Conservation (phyloP, 2,329 filamentous ascomycete species). For the Colletotrichum sp. region DNA sequence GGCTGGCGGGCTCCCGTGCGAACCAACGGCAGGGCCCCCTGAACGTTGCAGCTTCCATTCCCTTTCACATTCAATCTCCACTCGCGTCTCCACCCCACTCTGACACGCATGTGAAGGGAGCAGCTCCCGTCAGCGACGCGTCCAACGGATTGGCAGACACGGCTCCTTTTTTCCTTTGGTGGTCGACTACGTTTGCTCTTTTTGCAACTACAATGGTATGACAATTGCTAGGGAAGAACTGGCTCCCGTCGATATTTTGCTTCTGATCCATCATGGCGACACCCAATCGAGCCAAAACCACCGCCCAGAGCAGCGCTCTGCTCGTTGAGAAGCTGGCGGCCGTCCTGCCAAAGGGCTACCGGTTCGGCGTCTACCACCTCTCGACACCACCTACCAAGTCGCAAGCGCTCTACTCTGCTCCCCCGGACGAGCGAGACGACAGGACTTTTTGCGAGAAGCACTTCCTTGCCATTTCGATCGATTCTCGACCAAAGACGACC, state of each 20-base stretch:
- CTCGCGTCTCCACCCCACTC: background rate
- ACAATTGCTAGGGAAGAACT: background rate
- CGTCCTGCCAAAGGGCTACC: conserved; percentile 57
- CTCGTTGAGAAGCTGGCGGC: conserved; percentile 48
- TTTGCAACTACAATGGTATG: background rate
- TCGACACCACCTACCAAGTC: conserved; percentile 82
- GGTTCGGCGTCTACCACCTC: conserved; percentile 81
- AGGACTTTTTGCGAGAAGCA: conserved; percentile 88
- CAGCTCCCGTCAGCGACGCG: background rate
- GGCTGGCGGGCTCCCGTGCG: background rate
- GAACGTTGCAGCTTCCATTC: background rate
- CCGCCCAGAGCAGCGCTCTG: conserved; percentile 28
- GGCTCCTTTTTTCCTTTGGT: background rate
- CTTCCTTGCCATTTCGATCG: conserved; percentile 63
- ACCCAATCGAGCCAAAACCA: conserved; percentile 1
- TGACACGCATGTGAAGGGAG: conserved; percentile 10
- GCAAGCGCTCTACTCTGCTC: conserved; percentile 78
- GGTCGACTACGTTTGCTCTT: background rate
- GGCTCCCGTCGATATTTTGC: background rate
- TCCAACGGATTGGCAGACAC: background rate
- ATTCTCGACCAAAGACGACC: conserved; percentile 27
- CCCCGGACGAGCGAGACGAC: conserved; percentile 73
- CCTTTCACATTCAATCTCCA: background rate
- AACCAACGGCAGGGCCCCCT: background rate
- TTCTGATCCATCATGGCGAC: conserved; percentile 27